phyloP scores from a whole-genome alignment of 768 basidiomycete genomes.

The Leucogyrophana mollusca region DNA sequence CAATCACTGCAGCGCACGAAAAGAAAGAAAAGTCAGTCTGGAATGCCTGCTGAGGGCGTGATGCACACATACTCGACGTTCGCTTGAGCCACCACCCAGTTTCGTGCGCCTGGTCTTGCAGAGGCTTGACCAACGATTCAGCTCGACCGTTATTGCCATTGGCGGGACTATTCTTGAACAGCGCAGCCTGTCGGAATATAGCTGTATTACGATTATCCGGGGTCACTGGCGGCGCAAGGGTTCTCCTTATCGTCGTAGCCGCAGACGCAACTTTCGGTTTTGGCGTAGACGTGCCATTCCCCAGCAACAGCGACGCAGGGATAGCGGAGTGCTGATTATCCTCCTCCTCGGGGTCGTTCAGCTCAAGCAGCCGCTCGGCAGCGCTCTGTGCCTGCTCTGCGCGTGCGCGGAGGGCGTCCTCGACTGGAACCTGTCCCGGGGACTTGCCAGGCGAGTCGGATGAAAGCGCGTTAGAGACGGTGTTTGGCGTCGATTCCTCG shows the following conservation, averaged over 20 bases:
- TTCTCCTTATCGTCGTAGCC: slow-evolving; percentile 32
- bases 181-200: slow-evolving; percentile 71
- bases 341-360: slow-evolving; percentile 79
- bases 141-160: slow-evolving; percentile 42
- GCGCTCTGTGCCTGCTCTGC: slow-evolving; percentile 95
- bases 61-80: slow-evolving; percentile 54
- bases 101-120: slow-evolving; percentile 66
- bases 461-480: slow-evolving; percentile 60
- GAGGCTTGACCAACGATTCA: slow-evolving; percentile 65
- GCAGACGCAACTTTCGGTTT: slow-evolving; percentile 39
- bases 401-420: slow-evolving; percentile 82
- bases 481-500: slow-evolving; percentile 44
- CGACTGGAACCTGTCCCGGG: slow-evolving; percentile 53
- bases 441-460: slow-evolving; percentile 48
- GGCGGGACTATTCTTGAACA: slow-evolving; percentile 81
- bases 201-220: slow-evolving; percentile 58
- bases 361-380: slow-evolving; percentile 82
- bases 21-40: too few species aligned
- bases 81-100: slow-evolving; percentile 86
- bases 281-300: slow-evolving; percentile 34
- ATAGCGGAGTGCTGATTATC: slow-evolving; percentile 49
- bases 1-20: slow-evolving; percentile 37
- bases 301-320: slow-evolving; percentile 52
- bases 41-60: slow-evolving; percentile 14
- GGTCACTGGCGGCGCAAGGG: slow-evolving; percentile 50